A percentile compares a stretch with the other conserved stretches of the same genome.
These are phyloP conservation scores for Aspergillus intermedius DNA, from an alignment of 2,329 filamentous ascomycete species.

Conservation along the genomic window DNA sequence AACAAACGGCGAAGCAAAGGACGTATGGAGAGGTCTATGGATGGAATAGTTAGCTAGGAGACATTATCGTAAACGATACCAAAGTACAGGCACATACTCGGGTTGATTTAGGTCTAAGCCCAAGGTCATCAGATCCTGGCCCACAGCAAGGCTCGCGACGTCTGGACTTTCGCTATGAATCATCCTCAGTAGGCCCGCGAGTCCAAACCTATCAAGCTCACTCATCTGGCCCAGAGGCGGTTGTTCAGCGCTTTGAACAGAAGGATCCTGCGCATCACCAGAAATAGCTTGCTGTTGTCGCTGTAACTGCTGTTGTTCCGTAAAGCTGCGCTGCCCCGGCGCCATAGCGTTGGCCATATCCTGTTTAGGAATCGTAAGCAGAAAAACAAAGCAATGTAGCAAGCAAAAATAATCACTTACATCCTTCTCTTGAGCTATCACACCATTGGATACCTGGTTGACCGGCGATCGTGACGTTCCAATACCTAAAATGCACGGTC, in stretches of 20 bases:
- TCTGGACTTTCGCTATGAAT: constrained; percentile 50
- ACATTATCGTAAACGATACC: background rate
- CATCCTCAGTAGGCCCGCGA: constrained; percentile 54
- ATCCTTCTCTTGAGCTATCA: constrained; percentile 39
- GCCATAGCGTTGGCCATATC: constrained; percentile 31
- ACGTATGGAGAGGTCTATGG: constrained; percentile 53
- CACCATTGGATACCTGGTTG: constrained; percentile 37
- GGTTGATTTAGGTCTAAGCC: constrained; percentile 59
- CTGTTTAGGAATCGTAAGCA: constrained; percentile 15
- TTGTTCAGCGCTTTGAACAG: constrained; percentile 31
- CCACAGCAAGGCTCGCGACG: constrained; percentile 50
- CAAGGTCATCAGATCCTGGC: constrained; percentile 58
- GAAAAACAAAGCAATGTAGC: constrained; percentile 4
- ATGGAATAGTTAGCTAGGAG: background rate
- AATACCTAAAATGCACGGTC: constrained; percentile 23
- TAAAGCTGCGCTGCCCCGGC: constrained; percentile 27
- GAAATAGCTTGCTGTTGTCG: constrained; percentile 27
- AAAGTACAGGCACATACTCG: constrained; percentile 41
- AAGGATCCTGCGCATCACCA: constrained; percentile 30
- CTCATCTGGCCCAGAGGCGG: constrained; percentile 50
- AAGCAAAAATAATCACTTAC: constrained; percentile 11
- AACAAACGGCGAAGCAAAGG: constrained; percentile 58
- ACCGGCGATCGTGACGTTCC: constrained; percentile 37
- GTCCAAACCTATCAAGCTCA: constrained; percentile 54
- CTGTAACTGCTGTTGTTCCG: constrained; percentile 31